Conservation (phyloP, 2,329 filamentous ascomycete genomes). For the Parastagonospora nodorum region DNA sequence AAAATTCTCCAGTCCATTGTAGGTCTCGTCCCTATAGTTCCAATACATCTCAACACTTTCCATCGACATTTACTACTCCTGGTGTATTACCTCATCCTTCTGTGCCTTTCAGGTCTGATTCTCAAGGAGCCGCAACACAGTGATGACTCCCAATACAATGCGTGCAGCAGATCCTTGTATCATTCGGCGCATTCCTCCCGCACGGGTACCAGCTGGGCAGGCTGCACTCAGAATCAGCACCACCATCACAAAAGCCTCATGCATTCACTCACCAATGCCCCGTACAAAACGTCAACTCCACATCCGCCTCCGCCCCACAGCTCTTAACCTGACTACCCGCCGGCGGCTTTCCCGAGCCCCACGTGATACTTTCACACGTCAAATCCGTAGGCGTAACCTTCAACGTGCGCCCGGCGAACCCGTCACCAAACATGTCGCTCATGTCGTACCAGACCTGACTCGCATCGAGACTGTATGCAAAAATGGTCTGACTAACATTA, state of each 20-base stretch:
- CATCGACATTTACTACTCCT: too few species aligned
- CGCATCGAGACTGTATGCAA: conserved; percentile 34
- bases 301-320: conserved; percentile 25
- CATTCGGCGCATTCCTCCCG: conserved; percentile 23
- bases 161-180: conserved; percentile 29
- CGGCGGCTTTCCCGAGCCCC: conserved; percentile 28
- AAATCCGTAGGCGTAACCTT: conserved; percentile 29
- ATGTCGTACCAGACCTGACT: conserved; percentile 35
- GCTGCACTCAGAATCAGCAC: conserved; percentile 3
- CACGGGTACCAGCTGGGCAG: conserved; percentile 38
- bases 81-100: too few species aligned
- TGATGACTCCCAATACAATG: conserved; percentile 37
- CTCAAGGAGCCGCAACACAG: conserved; percentile 26
- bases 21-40: too few species aligned
- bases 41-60: too few species aligned
- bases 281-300: conserved; percentile 36
- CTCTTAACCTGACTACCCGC: conserved; percentile 28
- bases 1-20: too few species aligned
- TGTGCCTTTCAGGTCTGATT: too few species aligned
- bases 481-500: conserved; percentile 35
- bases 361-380: conserved; percentile 29
- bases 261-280: conserved; percentile 13
- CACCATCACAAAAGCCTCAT: too few species aligned
- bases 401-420: conserved; percentile 29
- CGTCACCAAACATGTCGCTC: conserved; percentile 34